Evolutionary conservation across 1,139 yeast genomes (phyloP).

Genomic region (Torulaspora pretoriensis): DNA sequence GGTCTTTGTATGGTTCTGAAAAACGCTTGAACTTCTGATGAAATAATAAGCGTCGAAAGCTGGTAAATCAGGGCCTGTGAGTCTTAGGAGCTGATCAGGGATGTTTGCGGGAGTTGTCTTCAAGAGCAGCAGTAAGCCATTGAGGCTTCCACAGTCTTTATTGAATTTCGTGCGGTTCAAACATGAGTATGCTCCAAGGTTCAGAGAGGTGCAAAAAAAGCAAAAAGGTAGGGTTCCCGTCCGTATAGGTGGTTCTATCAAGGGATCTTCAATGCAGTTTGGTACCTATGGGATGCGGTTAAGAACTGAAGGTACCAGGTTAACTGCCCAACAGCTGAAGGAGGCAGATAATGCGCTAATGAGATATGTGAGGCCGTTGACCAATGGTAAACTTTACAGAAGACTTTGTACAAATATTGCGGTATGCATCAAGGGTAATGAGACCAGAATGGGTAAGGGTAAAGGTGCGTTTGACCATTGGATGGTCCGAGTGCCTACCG

Average conservation of each 20-base stretch:
- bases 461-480: constrained; percentile 97
- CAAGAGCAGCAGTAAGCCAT: background rate
- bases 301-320: constrained; percentile 77
- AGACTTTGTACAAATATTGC: constrained; percentile 83
- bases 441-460: constrained; percentile 99
- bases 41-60: background rate
- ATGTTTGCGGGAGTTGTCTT: background rate
- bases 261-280: constrained; percentile 75
- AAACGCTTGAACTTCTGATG: background rate
- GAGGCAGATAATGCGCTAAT: constrained; percentile 86
- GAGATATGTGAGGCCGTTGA: constrained; percentile 61
- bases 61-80: background rate
- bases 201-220: constrained; percentile 67
- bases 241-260: constrained; percentile 89
- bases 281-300: constrained; percentile 87
- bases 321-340: constrained; percentile 84
- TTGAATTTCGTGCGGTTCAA: constrained; percentile 43
- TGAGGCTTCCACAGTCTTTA: constrained; percentile 1
- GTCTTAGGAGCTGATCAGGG: background rate
- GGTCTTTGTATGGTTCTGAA: background rate
- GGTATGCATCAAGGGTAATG: constrained; percentile 95
- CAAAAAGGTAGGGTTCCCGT: constrained; percentile 95
- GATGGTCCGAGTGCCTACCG: constrained; percentile 96
- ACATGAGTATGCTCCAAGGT: constrained; percentile 87
- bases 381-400: constrained; percentile 65